Percentiles rank a stretch among this genome's conserved stretches.
These are phyloP conservation scores for Camelina laxa DNA, from an alignment of 345 rosid species.

Conservation along the genomic window DNA sequence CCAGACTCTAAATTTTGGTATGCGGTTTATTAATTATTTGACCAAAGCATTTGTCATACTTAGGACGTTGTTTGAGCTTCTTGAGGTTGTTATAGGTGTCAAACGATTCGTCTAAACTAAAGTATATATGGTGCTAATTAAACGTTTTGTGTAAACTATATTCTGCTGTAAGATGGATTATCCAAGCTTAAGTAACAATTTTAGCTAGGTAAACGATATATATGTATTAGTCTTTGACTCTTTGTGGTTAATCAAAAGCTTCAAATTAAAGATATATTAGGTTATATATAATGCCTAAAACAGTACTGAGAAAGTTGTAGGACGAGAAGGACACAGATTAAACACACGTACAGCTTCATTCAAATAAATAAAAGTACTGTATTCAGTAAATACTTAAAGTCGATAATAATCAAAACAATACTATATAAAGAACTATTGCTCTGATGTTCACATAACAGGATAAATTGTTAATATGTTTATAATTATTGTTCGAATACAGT, in stretches of 20 bases:
- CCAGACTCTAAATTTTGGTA: no score
- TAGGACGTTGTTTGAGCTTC: no score
- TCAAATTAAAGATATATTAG: not conserved
- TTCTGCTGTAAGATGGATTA: not conserved
- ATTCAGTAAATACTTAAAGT: not conserved
- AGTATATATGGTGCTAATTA: not conserved
- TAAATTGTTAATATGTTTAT: not conserved
- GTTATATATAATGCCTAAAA: not conserved
- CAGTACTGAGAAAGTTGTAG: not conserved
- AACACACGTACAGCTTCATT: not conserved
- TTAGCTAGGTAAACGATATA: not conserved
- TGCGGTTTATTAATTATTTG: no score
- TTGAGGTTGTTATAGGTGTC: no score
- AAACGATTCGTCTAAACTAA: not conserved
- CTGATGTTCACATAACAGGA: not conserved
- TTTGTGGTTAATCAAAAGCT: not conserved
- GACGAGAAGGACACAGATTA: not conserved
- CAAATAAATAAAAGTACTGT: not conserved
- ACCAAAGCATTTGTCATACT: no score
- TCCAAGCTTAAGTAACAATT: not conserved
- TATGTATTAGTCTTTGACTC: not conserved
- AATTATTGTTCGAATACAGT: not conserved
- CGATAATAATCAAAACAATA: not conserved
- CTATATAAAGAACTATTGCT: no score
- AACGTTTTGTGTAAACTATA: not conserved